Base-by-base conservation (phyloP, 2,329 filamentous ascomycete genomes). In the Venturia asperata region DNA sequence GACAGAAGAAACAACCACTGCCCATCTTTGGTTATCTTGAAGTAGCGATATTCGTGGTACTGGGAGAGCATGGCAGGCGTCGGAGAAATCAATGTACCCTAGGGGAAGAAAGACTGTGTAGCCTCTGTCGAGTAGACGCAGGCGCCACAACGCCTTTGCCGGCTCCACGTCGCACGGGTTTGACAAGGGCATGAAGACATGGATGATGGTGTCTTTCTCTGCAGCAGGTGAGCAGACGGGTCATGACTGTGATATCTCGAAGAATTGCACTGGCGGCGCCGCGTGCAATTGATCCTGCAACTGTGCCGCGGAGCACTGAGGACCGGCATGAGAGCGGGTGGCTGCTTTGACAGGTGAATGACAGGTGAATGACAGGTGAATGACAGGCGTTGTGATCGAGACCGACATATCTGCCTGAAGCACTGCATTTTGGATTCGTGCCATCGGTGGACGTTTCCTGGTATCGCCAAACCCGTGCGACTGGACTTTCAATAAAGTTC, bases 311-410 rank as follows among this genome's bases (percentile, higher is more conserved):
- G n/a, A 58, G 52, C 52, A 11, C 19, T 58, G 7, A 58, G 30
- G 30, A 58, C 52, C 37, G 52, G 30, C 30, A 58, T 58, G 27
- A 37, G 30, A 58, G 30, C 52, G 52, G 52, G 52, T 58, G 52
- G 52, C 30, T 58, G 52, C 52, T 58, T 58, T 58, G 52, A 58
- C 52, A 58, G 30, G 52, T 37, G 30, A 6, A 3, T 34, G 30
- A 34, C 30, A n/a, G n/a, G n/a, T n/a, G 52, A 56, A 21, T 56
- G 52, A 56, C 52, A 56, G 52, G 52, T 56, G 52, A 56, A 27
- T 56, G 52, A 56, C 52, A 58, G 52, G 52, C 52, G 52, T 58
- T 39, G 52, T 58, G 52, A 58, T 58, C 15, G 30, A 56, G 52
- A 56, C 52, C 13, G 30, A n/a, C 15, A 34, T 6, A n/a, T 37